Evolutionary conservation across 495 filamentous ascomycete species (phyloP).

Genomic region (Xylaria nigripes): DNA sequence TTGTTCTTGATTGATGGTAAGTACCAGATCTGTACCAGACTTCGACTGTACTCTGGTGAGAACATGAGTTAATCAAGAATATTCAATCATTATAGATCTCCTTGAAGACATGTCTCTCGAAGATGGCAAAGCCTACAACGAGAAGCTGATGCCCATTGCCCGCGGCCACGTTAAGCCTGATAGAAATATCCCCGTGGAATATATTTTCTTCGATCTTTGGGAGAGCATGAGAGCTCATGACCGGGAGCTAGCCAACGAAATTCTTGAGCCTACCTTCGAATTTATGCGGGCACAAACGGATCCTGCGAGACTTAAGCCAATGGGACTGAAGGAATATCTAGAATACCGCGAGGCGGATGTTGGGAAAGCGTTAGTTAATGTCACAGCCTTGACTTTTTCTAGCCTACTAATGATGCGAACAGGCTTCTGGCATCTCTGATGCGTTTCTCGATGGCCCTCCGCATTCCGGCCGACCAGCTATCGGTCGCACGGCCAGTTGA

Average conservation of each 20-base stretch:
- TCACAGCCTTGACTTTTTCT: neutral
- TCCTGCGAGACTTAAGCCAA: slow-evolving; percentile 7
- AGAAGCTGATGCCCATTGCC: slow-evolving; percentile 28
- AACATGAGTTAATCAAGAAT: neutral
- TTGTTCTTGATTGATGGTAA: slow-evolving; percentile 33
- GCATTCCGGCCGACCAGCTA: slow-evolving; percentile 17
- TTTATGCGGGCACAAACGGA: slow-evolving; percentile 34
- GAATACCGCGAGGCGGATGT: slow-evolving; percentile 30
- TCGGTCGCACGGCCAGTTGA: slow-evolving; percentile 18
- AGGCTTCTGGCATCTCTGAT: slow-evolving; percentile 33
- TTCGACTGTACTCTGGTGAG: neutral
- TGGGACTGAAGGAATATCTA: slow-evolving; percentile 22
- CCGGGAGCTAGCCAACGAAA: slow-evolving; percentile 22
- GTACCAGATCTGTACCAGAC: neutral
- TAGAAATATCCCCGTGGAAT: slow-evolving; percentile 28
- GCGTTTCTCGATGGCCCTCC: slow-evolving; percentile 32
- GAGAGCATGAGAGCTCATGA: slow-evolving; percentile 30
- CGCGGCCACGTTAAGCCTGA: slow-evolving; percentile 25
- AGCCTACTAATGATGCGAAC: neutral
- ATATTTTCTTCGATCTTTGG: slow-evolving; percentile 33
- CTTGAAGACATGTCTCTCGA: slow-evolving; percentile 35
- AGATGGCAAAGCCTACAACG: slow-evolving; percentile 29
- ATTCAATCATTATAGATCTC: slow-evolving; percentile 22
- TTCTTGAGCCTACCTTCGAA: slow-evolving; percentile 27
- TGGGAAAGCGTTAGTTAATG: slow-evolving; percentile 22